Conservation (phyloP, 495 filamentous ascomycete species). For the Penicillium angulare region DNA sequence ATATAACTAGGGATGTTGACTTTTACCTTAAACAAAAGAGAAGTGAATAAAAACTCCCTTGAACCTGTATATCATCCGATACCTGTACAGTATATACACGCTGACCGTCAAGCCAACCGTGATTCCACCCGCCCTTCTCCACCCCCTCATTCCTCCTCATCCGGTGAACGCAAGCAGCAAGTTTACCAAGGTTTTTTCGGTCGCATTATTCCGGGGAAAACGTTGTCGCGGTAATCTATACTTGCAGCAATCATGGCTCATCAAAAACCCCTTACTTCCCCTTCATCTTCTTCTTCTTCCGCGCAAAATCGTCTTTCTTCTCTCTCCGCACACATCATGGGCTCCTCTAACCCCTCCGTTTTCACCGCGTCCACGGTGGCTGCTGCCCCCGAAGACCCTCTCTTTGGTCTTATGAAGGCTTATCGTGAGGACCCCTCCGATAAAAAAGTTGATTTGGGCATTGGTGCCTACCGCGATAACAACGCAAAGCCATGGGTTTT, state of each 20-base stretch:
- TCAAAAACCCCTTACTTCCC: slow-evolving; percentile 19
- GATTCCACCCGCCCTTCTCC: slow-evolving; percentile 17
- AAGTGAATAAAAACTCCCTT: no score
- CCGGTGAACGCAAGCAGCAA: slow-evolving; percentile 35
- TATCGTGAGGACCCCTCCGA: slow-evolving; percentile 79
- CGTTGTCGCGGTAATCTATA: slow-evolving; percentile 1
- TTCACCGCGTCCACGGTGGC: slow-evolving; percentile 81
- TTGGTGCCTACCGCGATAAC: slow-evolving; percentile 94
- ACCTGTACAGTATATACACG: no score
- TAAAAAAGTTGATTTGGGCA: slow-evolving; percentile 92
- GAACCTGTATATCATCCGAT: no score
- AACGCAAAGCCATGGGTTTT: slow-evolving; percentile 98
- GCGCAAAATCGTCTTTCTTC: slow-evolving; percentile 40
- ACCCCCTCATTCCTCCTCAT: slow-evolving; percentile 28
- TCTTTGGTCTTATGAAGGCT: slow-evolving; percentile 91
- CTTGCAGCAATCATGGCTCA: slow-evolving; percentile 14
- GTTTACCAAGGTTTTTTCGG: slow-evolving; percentile 11
- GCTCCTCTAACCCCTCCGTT: slow-evolving; percentile 51
- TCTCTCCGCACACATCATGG: slow-evolving; percentile 48
- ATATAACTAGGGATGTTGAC: background rate
- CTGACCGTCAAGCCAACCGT: no score
- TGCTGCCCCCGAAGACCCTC: slow-evolving; percentile 89
- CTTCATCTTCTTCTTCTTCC: slow-evolving; percentile 20
- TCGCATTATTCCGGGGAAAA: slow-evolving; percentile 25
- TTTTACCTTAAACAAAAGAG: background rate